Conservation (phyloP, 1,284 basidiomycete genomes). For the Ustilago bromivora region DNA sequence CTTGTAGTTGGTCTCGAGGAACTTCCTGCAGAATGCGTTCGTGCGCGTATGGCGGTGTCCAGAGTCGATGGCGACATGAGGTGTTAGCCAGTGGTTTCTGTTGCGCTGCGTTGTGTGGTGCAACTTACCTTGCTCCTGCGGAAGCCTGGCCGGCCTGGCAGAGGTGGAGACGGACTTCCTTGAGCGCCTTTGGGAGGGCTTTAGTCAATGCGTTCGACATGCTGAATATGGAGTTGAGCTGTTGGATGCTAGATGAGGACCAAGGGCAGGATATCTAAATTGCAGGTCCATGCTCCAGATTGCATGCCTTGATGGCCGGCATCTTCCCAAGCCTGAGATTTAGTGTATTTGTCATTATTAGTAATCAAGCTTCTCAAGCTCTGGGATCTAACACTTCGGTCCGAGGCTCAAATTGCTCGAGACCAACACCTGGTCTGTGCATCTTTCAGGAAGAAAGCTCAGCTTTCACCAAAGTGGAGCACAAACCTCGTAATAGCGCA, state of each 20-base stretch:
- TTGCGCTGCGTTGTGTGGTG: too few relatives aligned
- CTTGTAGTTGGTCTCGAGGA: slow-evolving; percentile 65
- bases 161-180: slow-evolving; percentile 67
- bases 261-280: slow-evolving; percentile 2
- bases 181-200: slow-evolving; percentile 64
- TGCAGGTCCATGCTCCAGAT: slow-evolving; percentile 7
- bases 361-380: background rate
- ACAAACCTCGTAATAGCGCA: background rate
- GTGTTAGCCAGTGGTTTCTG: slow-evolving; percentile 10
- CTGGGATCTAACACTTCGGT: background rate
- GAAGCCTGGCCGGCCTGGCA: slow-evolving; percentile 65
- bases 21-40: slow-evolving; percentile 50
- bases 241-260: slow-evolving; percentile 13
- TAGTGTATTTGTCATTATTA: slow-evolving; percentile 35
- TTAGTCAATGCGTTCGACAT: slow-evolving; percentile 62
- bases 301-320: background rate
- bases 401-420: background rate
- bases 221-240: slow-evolving; percentile 12
- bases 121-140: slow-evolving; percentile 66
- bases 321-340: slow-evolving; percentile 7
- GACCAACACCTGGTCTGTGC: slow-evolving; percentile 29
- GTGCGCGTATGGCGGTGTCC: background rate
- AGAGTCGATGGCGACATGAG: background rate
- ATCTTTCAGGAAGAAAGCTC: background rate
- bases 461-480: background rate